A percentile compares a stretch with the other conserved stretches of the same genome.
phyloP scores from a whole-genome alignment of 2,329 filamentous ascomycete genomes.

The Ascochyta lentis region DNA sequence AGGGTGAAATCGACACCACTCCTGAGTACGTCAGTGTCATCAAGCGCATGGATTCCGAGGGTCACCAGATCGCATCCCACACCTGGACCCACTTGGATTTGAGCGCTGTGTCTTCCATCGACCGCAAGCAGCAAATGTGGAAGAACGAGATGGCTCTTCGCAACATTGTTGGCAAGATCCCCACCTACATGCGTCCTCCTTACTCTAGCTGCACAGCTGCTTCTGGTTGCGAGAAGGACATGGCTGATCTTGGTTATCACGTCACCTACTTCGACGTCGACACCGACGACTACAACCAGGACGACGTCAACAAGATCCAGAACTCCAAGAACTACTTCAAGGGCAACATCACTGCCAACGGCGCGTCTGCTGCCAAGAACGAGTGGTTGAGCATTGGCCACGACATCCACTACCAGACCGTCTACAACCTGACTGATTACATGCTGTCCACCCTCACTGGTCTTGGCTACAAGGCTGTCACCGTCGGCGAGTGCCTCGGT shows the following conservation, averaged over 20 bases:
- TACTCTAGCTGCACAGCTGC: conserved; percentile 55
- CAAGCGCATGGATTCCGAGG: conserved; percentile 61
- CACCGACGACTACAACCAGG: conserved; percentile 66
- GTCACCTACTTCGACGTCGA: conserved; percentile 68
- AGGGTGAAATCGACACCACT: conserved; percentile 62
- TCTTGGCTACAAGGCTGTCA: conserved; percentile 54
- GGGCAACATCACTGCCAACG: conserved; percentile 50
- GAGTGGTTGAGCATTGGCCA: conserved; percentile 62
- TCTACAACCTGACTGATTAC: conserved; percentile 52
- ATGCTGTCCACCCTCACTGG: conserved; percentile 51
- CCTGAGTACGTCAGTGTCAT: conserved; percentile 59
- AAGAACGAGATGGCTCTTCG: conserved; percentile 63
- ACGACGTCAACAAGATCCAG: conserved; percentile 56
- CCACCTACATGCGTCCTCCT: conserved; percentile 61
- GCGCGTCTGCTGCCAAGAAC: conserved; percentile 29
- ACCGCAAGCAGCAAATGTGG: conserved; percentile 58
- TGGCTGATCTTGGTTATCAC: conserved; percentile 62
- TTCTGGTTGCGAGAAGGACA: conserved; percentile 50
- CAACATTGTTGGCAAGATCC: conserved; percentile 63
- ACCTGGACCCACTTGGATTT: conserved; percentile 62
- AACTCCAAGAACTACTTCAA: conserved; percentile 63
- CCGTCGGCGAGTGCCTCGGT: conserved; percentile 56
- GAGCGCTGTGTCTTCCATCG: conserved; percentile 51
- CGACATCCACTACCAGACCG: conserved; percentile 57
- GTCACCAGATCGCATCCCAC: conserved; percentile 68